Conservation (phyloP, 2,329 filamentous ascomycete species). For the Chrysoporthe cubensis region DNA sequence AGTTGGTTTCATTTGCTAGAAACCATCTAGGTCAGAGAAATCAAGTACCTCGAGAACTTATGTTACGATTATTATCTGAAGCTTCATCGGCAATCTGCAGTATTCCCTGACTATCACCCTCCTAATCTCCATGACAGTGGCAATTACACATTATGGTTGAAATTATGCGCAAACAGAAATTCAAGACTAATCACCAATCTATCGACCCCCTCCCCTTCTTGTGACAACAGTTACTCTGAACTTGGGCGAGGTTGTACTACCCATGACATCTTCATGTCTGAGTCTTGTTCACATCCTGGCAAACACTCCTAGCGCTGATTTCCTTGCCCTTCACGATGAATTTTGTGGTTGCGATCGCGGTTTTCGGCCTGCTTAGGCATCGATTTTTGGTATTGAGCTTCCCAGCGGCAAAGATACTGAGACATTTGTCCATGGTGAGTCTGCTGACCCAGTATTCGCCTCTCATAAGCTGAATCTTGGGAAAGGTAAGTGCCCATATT, state of each 20-base stretch:
- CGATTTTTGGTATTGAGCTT: background rate
- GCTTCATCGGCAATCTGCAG: too few relatives aligned
- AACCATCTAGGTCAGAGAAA: too few relatives aligned
- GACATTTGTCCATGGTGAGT: background rate
- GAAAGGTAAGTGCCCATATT: background rate
- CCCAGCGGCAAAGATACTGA: background rate
- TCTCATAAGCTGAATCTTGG: background rate
- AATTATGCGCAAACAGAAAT: background rate
- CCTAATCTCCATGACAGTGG: too few relatives aligned
- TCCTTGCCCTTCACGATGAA: background rate
- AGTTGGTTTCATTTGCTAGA: too few relatives aligned
- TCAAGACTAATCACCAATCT: background rate
- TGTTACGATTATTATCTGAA: too few relatives aligned
- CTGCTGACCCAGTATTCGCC: background rate
- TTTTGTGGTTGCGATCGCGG: too few relatives aligned
- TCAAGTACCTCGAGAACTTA: too few relatives aligned
- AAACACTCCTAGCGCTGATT: background rate
- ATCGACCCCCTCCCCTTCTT: background rate
- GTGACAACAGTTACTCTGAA: background rate
- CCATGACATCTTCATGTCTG: background rate
- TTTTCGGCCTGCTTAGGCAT: background rate
- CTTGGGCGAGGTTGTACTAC: background rate
- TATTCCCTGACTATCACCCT: too few relatives aligned
- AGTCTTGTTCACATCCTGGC: background rate
- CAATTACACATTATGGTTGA: background rate